A percentile compares a stretch with the other conserved stretches of the same genome.
phyloP scores from a whole-genome alignment of 441 rosid genomes.

The Populus hybrid region DNA sequence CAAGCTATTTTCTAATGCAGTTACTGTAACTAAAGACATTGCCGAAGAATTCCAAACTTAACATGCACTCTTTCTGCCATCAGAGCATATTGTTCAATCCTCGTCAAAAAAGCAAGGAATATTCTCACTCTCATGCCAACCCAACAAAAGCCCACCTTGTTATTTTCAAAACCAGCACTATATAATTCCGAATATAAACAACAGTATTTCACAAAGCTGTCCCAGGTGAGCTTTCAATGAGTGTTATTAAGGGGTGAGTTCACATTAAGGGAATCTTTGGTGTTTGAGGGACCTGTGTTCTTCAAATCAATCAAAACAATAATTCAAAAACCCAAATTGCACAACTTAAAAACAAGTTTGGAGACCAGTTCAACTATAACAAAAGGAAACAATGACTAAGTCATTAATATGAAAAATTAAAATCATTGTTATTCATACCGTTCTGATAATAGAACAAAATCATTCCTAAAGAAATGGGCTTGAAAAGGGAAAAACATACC shows the following conservation, averaged over 20 bases:
- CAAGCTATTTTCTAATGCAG: background rate
- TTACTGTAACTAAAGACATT: background rate
- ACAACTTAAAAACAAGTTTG: background rate
- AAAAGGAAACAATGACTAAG: slow-evolving; percentile 1
- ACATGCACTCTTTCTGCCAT: slow-evolving; percentile 6
- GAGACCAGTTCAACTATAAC: slow-evolving; percentile 5
- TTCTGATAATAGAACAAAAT: background rate
- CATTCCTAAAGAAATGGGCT: background rate
- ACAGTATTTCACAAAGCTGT: slow-evolving; percentile 27
- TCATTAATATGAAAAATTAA: slow-evolving; percentile 5
- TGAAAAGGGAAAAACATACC: slow-evolving; percentile 32
- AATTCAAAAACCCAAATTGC: slow-evolving; percentile 19
- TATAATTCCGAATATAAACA: slow-evolving; percentile 24
- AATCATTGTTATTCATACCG: slow-evolving; percentile 2
- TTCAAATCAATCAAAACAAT: slow-evolving; percentile 12
- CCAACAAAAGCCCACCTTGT: slow-evolving; percentile 22
- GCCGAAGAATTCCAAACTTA: background rate
- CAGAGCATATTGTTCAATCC: background rate
- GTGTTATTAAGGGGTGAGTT: slow-evolving; percentile 7
- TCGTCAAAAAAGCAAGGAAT: slow-evolving; percentile 17
- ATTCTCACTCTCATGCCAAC: slow-evolving; percentile 24
- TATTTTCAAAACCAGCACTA: slow-evolving; percentile 19
- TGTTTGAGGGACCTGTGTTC: slow-evolving; percentile 6
- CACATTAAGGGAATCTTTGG: slow-evolving; percentile 23
- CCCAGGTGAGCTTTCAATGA: slow-evolving; percentile 21